These are phyloP conservation scores for Gliomastix tumulicola DNA, from an alignment of 2,329 filamentous ascomycete species.

Conservation along the genomic window DNA sequence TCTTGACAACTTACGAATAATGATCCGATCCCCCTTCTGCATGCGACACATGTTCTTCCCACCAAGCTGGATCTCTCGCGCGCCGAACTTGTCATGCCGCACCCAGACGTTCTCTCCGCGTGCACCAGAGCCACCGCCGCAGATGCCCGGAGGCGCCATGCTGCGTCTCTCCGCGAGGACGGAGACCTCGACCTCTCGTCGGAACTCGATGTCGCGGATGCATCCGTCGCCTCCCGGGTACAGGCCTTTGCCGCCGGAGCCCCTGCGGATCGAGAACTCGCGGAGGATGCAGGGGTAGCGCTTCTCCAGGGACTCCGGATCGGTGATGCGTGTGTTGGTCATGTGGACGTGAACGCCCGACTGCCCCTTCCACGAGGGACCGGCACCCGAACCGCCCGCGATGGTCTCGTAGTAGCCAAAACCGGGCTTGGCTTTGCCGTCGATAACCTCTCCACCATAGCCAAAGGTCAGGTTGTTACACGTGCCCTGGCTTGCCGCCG, in stretches of 20 bases:
- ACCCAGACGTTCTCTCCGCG: constrained; percentile 16
- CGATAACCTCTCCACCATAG: constrained; percentile 17
- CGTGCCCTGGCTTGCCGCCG: constrained; percentile 19
- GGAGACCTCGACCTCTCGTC: constrained; percentile 18
- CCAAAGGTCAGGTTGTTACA: constrained; percentile 23
- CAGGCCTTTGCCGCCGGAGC: constrained; percentile 18
- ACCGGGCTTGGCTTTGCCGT: constrained; percentile 9
- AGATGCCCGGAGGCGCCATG: constrained; percentile 23
- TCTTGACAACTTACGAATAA: too few species aligned
- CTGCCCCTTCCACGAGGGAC: constrained; percentile 16
- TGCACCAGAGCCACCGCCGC: constrained; percentile 16
- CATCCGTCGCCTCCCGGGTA: constrained; percentile 24
- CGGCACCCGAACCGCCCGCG: constrained; percentile 24
- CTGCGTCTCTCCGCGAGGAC: constrained; percentile 26
- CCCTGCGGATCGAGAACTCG: constrained; percentile 16
- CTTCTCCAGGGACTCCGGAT: constrained; percentile 24
- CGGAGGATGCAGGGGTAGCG: constrained; percentile 23
- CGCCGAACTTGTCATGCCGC: too few species aligned
- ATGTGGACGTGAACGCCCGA: constrained; percentile 18
- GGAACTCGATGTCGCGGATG: constrained; percentile 24
- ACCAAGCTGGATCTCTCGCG: too few species aligned
- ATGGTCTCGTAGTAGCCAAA: constrained; percentile 23
- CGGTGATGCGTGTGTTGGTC: constrained; percentile 22
- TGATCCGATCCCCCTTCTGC: too few species aligned
- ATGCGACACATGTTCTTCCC: too few species aligned